phyloP scores from a whole-genome alignment of 257 asterid species.

The Ilex asprella region DNA sequence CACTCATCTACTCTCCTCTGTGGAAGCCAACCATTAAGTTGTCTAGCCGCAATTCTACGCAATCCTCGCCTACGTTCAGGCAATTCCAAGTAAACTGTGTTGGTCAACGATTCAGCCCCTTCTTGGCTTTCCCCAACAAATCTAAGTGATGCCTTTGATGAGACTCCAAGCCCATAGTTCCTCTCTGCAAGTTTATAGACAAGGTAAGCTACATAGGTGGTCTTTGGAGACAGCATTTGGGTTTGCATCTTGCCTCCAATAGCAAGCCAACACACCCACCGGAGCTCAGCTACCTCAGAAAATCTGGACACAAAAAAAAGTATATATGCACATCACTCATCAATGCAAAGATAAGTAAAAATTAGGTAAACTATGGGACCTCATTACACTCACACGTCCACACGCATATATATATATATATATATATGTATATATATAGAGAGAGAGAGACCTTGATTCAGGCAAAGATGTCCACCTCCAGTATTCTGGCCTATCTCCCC shows the following conservation, averaged over 20 bases:
- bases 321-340: no score
- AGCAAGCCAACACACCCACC: conserved; percentile 51
- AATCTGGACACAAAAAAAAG: conserved; percentile 37
- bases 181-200: conserved; percentile 12
- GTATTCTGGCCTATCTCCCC: no score
- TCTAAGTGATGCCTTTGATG: conserved; percentile 18
- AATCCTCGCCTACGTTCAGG: no score
- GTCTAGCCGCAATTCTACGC: conserved; percentile 46
- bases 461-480: no score
- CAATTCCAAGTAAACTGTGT: conserved; percentile 11
- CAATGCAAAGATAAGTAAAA: no score
- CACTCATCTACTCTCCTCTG: conserved; percentile 43
- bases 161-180: conserved; percentile 11
- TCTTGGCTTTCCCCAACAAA: conserved; percentile 1
- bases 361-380: no score
- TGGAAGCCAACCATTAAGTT: conserved; percentile 27
- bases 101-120: not conserved
- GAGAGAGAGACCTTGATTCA: no score
- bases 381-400: no score
- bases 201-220: conserved; percentile 21
- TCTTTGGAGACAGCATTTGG: conserved; percentile 15
- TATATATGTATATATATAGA: no score
- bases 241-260: conserved; percentile 35
- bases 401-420: no score
- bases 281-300: conserved; percentile 57